Evolutionary conservation across 345 rosid genomes (phyloP).

Genomic region (Arabis alpina): DNA sequence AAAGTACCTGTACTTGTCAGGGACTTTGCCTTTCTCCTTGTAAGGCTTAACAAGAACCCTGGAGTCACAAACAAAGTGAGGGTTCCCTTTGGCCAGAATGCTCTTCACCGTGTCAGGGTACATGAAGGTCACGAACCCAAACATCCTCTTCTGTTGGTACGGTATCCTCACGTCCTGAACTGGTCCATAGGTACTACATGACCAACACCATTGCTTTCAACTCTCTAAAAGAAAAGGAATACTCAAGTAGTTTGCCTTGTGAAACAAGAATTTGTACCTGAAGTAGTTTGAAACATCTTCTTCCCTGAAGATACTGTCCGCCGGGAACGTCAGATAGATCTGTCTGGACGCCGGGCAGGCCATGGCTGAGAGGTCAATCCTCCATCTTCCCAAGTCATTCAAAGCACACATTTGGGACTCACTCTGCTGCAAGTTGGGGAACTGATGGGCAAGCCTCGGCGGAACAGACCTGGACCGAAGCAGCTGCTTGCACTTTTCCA

Average conservation of each 20-base stretch:
- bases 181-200: slow-evolving; percentile 62
- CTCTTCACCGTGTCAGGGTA: slow-evolving; percentile 79
- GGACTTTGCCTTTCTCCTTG: slow-evolving; percentile 90
- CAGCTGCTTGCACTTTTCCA: slow-evolving; percentile 45
- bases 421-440: slow-evolving; percentile 36
- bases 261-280: slow-evolving; percentile 45
- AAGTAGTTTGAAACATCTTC: slow-evolving; percentile 86
- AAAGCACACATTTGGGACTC: slow-evolving; percentile 29
- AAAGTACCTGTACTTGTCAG: slow-evolving; percentile 71
- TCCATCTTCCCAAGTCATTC: slow-evolving; percentile 54
- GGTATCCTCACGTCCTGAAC: slow-evolving; percentile 91
- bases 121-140: slow-evolving; percentile 80
- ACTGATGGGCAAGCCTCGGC: slow-evolving; percentile 47
- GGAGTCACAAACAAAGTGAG: slow-evolving; percentile 85
- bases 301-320: slow-evolving; percentile 78
- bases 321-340: slow-evolving; percentile 86
- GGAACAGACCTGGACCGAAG: slow-evolving; percentile 28
- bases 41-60: slow-evolving; percentile 85
- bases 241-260: no score
- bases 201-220: slow-evolving; percentile 1
- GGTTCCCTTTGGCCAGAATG: slow-evolving; percentile 81
- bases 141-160: slow-evolving; percentile 90
- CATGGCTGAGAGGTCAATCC: slow-evolving; percentile 45
- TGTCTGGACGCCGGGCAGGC: slow-evolving; percentile 69
- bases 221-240: not conserved